phyloP scores from a whole-genome alignment of 768 basidiomycete species.

The Boletus coccyginus region DNA sequence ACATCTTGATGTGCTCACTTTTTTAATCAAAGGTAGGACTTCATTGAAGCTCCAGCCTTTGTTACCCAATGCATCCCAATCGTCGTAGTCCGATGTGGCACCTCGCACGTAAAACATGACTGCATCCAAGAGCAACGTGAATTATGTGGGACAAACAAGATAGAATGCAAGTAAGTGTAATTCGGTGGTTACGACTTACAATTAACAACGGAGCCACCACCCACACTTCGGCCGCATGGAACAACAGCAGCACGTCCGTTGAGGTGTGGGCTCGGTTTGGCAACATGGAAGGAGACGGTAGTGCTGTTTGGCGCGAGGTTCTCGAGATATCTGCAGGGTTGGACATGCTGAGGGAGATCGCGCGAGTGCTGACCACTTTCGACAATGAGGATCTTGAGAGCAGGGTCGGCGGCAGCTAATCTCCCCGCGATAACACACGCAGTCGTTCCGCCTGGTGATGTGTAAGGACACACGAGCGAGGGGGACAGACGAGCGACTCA shows the following conservation, averaged over 20 bases:
- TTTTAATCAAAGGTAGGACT: conserved; percentile 55
- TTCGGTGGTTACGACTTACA: conserved; percentile 33
- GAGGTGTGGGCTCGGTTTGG: conserved; percentile 39
- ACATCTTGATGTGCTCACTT: conserved; percentile 35
- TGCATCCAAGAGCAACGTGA: neutral
- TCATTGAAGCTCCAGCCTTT: conserved; percentile 59
- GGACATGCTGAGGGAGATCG: conserved; percentile 44
- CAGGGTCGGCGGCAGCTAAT: conserved; percentile 50
- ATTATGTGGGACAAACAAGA: neutral
- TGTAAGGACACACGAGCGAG: neutral
- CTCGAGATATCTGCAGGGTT: conserved; percentile 50
- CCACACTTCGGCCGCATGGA: conserved; percentile 49
- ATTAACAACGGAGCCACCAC: conserved; percentile 63
- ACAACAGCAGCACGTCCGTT: conserved; percentile 45
- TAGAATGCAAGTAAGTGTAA: too few species aligned
- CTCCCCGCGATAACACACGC: conserved; percentile 53
- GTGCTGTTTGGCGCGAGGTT: conserved; percentile 40
- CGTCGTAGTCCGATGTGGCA: conserved; percentile 61
- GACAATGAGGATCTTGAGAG: conserved; percentile 55
- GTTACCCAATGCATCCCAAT: conserved; percentile 51
- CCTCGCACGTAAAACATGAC: conserved; percentile 56
- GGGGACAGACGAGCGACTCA: conserved; percentile 13
- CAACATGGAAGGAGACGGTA: conserved; percentile 43
- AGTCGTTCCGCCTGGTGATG: conserved; percentile 42
- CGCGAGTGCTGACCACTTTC: conserved; percentile 57